Evolutionary conservation across 768 basidiomycete genomes (phyloP), one percentile per base, ranked within the genome.

Genomic region (Candolleomyces eurysporus): DNA sequence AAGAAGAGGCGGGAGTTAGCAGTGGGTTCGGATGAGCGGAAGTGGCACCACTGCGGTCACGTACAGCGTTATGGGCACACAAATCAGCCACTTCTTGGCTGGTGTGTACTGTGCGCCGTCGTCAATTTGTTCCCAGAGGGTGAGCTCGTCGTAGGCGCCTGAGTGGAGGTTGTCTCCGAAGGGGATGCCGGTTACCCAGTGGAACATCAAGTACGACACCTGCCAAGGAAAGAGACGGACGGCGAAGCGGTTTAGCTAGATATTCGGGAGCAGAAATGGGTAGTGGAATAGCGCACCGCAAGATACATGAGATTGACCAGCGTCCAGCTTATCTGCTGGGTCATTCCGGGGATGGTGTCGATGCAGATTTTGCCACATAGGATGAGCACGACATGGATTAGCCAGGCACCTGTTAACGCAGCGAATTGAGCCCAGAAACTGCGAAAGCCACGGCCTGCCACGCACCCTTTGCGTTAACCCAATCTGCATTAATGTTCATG

Each of bases 41-140:
- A 16, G 22, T 32, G 55, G 48, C 22, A 40, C 30, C 40, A n/a
- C 43, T 58, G 48, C 16, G 50, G 40, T 31, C 50, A 65, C 94
- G 71, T 68, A 98, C 97, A 99, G 79, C 42, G 83, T 82, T 65
- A 98, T 89, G 0, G 97, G 97, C 8, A 95, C 88, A 57, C 85
- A 86, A 62, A 97, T 83, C 31, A 99, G 80, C 94, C 95, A 98
- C 72, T 99, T 99, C 79, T 94, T 97, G 5, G 97, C 89, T 0
- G 97, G 97, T 5, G 97, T 99, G 75, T 98, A 97, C 69, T 98
- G 97, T 0, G 96, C 97, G 43, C 97, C 97, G 54, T 92, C 91
- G 74, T 99, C 97, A 54, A 99, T 99, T 81, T 99, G 97, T 71
- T 99, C 97, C 97, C 97, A 99, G 32, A 99, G 79, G 0, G 97